Percentiles rank a stretch among this genome's conserved stretches.
Evolutionary conservation across 2,329 filamentous ascomycete genomes (phyloP).

Genomic region (Colletotrichum sp.): DNA sequence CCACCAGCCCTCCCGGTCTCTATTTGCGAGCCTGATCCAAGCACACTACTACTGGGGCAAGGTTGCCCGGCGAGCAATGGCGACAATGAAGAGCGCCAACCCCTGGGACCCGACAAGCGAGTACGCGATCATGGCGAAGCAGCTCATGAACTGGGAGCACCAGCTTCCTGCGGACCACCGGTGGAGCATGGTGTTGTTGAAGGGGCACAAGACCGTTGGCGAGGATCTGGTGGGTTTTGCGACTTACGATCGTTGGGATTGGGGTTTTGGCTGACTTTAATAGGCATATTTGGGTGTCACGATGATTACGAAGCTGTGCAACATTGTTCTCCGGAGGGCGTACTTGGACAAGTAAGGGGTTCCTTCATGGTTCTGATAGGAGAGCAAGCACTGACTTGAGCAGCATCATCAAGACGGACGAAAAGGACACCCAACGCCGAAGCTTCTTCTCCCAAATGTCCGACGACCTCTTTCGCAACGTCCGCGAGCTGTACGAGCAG

Average conservation of each 20-base stretch:
- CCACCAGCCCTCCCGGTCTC: conserved; percentile 48
- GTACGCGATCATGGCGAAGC: conserved; percentile 47
- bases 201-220: conserved; percentile 50
- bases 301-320: conserved; percentile 60
- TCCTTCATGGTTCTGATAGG: background rate
- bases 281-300: conserved; percentile 61
- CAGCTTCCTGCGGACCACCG: conserved; percentile 51
- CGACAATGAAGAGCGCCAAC: conserved; percentile 43
- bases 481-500: conserved; percentile 52
- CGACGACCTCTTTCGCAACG: conserved; percentile 52
- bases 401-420: conserved; percentile 49
- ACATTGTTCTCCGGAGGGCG: conserved; percentile 60
- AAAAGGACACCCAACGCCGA: conserved; percentile 39
- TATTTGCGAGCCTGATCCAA: conserved; percentile 62
- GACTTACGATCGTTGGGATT: rapidly evolving
- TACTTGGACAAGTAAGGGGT: conserved; percentile 53
- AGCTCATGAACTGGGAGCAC: conserved; percentile 53
- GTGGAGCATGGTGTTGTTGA: conserved; percentile 48
- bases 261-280: conserved; percentile 5
- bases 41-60: conserved; percentile 60
- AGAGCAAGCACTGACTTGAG: background rate
- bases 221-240: conserved; percentile 50
- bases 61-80: conserved; percentile 53
- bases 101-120: conserved; percentile 55
- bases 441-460: conserved; percentile 50